These are phyloP conservation scores for Lyophyllum semitale DNA, from an alignment of 768 basidiomycete genomes.

Conservation along the genomic window DNA sequence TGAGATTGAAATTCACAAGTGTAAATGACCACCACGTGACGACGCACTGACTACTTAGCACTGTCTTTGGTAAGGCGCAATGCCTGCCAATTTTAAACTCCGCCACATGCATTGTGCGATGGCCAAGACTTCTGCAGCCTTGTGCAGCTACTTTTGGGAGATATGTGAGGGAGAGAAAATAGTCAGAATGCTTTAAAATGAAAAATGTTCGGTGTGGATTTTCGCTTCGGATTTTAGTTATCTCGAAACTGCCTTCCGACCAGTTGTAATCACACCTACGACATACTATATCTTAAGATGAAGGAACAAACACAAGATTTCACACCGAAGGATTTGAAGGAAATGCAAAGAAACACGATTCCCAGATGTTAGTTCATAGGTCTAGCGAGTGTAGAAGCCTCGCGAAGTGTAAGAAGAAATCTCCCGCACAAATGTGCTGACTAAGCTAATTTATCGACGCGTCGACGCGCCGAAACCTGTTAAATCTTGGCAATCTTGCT, in stretches of 20 bases:
- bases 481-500: not conserved
- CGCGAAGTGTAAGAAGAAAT: not conserved
- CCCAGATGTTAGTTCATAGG: not conserved
- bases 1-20: no score
- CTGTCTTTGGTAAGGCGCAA: no score
- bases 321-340: not conserved
- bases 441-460: not conserved
- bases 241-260: not conserved
- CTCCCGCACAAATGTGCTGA: not conserved
- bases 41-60: no score
- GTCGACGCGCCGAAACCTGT: not conserved
- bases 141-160: not conserved
- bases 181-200: not conserved
- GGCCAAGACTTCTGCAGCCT: not conserved
- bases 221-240: not conserved
- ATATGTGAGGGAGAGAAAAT: not conserved
- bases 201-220: not conserved
- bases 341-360: not conserved
- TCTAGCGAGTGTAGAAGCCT: not conserved
- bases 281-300: not conserved
- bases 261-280: not conserved
- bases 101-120: not conserved
- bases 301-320: not conserved
- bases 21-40: no score
- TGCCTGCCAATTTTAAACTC: not conserved